Percentiles rank a stretch among this genome's conserved stretches.
These are phyloP conservation scores for Maudiozyma bulderi DNA, from an alignment of 805 yeast genomes.

Conservation along the genomic window DNA sequence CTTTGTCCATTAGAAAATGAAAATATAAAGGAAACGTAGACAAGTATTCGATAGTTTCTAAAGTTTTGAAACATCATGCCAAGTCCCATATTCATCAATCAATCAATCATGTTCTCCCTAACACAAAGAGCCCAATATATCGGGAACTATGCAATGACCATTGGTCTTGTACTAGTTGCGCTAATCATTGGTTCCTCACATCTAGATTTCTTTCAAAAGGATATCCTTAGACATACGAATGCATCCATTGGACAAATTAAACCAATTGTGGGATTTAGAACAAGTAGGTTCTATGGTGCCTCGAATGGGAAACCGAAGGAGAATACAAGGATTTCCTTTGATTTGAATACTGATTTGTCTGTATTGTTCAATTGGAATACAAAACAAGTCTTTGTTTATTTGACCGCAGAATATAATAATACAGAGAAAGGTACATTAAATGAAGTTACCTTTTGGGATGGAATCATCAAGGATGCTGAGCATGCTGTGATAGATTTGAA, in stretches of 20 bases:
- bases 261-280: constrained; percentile 37
- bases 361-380: constrained; percentile 94
- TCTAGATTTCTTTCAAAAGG: constrained; percentile 37
- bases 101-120: constrained; percentile 33
- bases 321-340: constrained; percentile 62
- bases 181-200: constrained; percentile 41
- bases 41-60: neutral
- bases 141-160: constrained; percentile 46
- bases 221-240: constrained; percentile 36
- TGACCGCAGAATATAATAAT: constrained; percentile 73
- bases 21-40: too few relatives aligned
- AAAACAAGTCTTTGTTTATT: constrained; percentile 85
- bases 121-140: constrained; percentile 40
- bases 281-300: constrained; percentile 61
- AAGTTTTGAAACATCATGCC: too few relatives aligned
- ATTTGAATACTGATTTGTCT: constrained; percentile 62
- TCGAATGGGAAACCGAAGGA: constrained; percentile 60
- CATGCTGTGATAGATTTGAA: constrained; percentile 48
- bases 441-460: constrained; percentile 86
- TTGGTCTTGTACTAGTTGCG: constrained; percentile 37
- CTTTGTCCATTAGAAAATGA: too few relatives aligned
- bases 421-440: constrained; percentile 36
- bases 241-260: constrained; percentile 31
- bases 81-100: neutral
- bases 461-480: constrained; percentile 50